Percentiles rank a stretch among this genome's conserved stretches.
Evolutionary conservation across 805 yeast species (phyloP).

Genomic region (Vanderwaltozyma polyspora): DNA sequence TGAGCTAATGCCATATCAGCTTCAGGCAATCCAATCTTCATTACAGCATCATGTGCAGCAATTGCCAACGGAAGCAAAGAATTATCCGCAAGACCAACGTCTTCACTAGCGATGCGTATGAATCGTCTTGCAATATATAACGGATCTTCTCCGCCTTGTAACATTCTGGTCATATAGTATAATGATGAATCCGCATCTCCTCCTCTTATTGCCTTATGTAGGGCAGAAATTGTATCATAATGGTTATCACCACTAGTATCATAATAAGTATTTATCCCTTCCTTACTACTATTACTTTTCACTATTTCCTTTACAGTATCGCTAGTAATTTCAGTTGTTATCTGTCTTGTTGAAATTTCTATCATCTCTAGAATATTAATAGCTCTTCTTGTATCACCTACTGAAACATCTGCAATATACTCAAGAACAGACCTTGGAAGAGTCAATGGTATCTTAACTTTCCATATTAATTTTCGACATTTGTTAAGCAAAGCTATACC

Average conservation of each 20-base stretch:
- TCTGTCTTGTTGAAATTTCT: conserved; percentile 55
- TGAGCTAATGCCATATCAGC: conserved; percentile 83
- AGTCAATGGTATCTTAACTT: conserved; percentile 31
- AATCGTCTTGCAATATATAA: conserved; percentile 78
- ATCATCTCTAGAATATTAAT: conserved; percentile 68
- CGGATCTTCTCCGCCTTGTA: conserved; percentile 90
- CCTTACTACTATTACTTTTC: conserved; percentile 32
- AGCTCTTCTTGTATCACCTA: conserved; percentile 85
- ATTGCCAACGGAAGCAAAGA: conserved; percentile 76
- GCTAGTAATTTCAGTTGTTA: conserved; percentile 3
- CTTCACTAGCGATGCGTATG: conserved; percentile 94
- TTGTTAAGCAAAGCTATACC: conserved; percentile 52
- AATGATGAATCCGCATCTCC: conserved; percentile 82
- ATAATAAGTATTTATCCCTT: conserved; percentile 33
- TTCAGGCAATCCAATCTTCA: conserved; percentile 90
- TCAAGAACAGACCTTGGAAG: conserved; percentile 47
- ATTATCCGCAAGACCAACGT: conserved; percentile 78
- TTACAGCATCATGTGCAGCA: conserved; percentile 75
- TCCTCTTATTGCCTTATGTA: conserved; percentile 89
- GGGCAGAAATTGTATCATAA: conserved; percentile 91
- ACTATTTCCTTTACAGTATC: conserved; percentile 31
- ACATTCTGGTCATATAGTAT: conserved; percentile 78
- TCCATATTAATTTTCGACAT: conserved; percentile 42
- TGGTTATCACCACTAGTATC: conserved; percentile 87
- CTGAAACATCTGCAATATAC: conserved; percentile 60